These are phyloP conservation scores for Verticillium isaacii DNA, from an alignment of 2,329 filamentous ascomycete species.

Conservation along the genomic window DNA sequence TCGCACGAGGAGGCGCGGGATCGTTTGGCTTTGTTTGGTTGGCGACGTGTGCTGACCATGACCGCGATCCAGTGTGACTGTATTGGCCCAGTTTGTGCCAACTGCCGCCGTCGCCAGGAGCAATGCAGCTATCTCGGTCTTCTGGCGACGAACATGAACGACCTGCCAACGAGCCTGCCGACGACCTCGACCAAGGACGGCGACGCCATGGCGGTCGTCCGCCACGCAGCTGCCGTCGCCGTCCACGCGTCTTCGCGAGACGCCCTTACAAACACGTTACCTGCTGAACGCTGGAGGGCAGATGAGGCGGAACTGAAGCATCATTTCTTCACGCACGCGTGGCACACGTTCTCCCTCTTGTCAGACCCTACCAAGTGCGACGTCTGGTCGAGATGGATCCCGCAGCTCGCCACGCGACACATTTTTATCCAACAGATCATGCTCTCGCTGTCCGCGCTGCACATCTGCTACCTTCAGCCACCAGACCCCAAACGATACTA, in stretches of 20 bases:
- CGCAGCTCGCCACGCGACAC: conserved; percentile 10
- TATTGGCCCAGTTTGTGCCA: conserved; percentile 11
- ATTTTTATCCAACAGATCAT: conserved; percentile 12
- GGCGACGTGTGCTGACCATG: neutral
- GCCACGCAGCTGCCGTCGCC: conserved; percentile 10
- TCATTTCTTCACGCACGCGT: conserved; percentile 12
- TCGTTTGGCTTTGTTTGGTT: neutral
- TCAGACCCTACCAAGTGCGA: conserved; percentile 10
- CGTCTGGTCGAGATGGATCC: conserved; percentile 13
- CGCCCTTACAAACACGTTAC: conserved; percentile 7
- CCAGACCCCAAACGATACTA: conserved; percentile 12
- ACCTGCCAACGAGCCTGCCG: conserved; percentile 5
- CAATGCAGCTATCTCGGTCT: conserved; percentile 13
- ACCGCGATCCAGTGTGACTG: conserved; percentile 8
- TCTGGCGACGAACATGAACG: conserved; percentile 10
- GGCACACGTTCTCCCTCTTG: conserved; percentile 11
- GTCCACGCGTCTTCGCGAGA: conserved; percentile 11
- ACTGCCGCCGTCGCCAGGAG: conserved; percentile 11
- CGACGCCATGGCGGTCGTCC: conserved; percentile 9
- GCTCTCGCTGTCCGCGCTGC: conserved; percentile 11
- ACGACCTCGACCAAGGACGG: neutral
- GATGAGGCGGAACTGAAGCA: conserved; percentile 13
- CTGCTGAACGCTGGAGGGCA: conserved; percentile 10
- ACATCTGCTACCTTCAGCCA: conserved; percentile 11
- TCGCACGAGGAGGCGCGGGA: no score